Conservation (phyloP, 345 rosid species). For the Gossypioides kirkii region DNA sequence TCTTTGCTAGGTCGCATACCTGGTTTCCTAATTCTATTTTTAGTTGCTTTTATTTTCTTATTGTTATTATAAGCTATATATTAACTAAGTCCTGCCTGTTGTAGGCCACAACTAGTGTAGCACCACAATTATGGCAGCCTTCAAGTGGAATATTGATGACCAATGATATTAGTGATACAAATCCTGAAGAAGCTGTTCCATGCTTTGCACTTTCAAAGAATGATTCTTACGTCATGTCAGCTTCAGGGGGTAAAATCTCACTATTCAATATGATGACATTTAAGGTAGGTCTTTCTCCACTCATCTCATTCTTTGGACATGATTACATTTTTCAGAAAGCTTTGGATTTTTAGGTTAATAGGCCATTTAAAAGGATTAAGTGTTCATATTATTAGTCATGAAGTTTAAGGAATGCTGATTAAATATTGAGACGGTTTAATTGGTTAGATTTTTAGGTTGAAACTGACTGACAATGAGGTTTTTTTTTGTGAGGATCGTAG, state of each 20-base stretch:
- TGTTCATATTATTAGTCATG: neutral
- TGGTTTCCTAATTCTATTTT: constrained; percentile 1
- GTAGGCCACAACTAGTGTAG: constrained; percentile 59
- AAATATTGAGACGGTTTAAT: neutral
- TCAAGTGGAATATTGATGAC: constrained; percentile 63
- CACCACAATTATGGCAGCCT: constrained; percentile 77
- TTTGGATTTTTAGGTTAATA: constrained; percentile 2
- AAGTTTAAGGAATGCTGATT: neutral
- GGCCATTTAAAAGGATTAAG: neutral
- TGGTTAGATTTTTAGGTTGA: neutral
- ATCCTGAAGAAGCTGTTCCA: constrained; percentile 71
- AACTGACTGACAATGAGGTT: neutral
- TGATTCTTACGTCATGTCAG: constrained; percentile 67
- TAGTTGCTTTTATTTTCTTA: neutral
- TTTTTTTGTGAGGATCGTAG: neutral
- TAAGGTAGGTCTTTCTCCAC: constrained; percentile 40
- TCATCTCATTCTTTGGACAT: constrained; percentile 3
- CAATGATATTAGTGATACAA: constrained; percentile 54
- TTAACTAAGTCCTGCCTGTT: constrained; percentile 15
- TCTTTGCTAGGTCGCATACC: neutral
- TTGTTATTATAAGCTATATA: constrained; percentile 6
- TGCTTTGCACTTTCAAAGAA: constrained; percentile 80
- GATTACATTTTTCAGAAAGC: neutral
- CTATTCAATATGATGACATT: constrained; percentile 67
- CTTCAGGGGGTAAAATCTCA: constrained; percentile 77